Conservation (phyloP, 75 land plant genomes). For the Adiantum capillusveneris region DNA sequence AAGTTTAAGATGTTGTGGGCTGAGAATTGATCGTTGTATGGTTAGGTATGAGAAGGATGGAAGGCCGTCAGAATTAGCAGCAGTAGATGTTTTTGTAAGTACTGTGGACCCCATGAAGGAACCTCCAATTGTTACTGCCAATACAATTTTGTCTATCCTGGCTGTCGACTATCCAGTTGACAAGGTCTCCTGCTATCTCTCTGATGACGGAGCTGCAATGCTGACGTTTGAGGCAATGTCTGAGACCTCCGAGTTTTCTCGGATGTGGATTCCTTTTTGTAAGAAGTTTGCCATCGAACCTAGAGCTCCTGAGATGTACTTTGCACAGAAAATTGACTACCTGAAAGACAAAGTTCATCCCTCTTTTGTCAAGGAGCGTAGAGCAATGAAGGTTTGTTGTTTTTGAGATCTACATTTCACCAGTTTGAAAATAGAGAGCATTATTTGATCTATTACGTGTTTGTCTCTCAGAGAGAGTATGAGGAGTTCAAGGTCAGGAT, state of each 20-base stretch:
- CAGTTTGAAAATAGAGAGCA: no score
- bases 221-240: constrained; percentile 73
- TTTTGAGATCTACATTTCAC: no score
- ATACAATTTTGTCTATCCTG: constrained; percentile 71
- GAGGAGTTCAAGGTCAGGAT: constrained; percentile 78
- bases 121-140: constrained; percentile 86
- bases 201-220: constrained; percentile 91
- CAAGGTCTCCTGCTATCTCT: constrained; percentile 83
- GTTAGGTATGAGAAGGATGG: constrained; percentile 77
- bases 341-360: constrained; percentile 72
- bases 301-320: constrained; percentile 84
- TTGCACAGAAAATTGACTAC: constrained; percentile 66
- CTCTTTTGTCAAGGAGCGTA: constrained; percentile 84
- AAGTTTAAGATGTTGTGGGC: no score
- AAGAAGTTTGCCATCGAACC: constrained; percentile 74
- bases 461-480: constrained; percentile 64
- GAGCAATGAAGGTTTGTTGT: constrained; percentile 66
- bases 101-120: constrained; percentile 87
- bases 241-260: constrained; percentile 81
- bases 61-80: constrained; percentile 78
- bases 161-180: constrained; percentile 87
- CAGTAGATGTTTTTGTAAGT: constrained; percentile 83
- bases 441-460: constrained; percentile 11
- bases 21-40: neutral
- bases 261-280: constrained; percentile 75